Evolutionary conservation across 2,329 filamentous ascomycete species (phyloP).

Genomic region (Cladosporium sp.): DNA sequence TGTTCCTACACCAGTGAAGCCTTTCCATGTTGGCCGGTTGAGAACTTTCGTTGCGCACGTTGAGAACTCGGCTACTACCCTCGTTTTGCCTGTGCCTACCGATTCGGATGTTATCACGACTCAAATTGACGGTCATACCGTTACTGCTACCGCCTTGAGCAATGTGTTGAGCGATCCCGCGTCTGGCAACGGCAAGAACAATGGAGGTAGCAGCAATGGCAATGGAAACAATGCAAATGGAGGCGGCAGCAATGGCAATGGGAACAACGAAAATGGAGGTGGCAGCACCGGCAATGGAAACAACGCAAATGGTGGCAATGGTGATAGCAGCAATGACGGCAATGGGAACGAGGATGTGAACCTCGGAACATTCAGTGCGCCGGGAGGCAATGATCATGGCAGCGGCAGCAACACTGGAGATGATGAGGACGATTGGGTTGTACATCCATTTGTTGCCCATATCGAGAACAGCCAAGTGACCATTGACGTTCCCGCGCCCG

Average conservation of each 20-base stretch:
- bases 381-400: constrained; percentile 39
- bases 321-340: neutral
- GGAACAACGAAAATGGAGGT: neutral
- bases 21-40: neutral
- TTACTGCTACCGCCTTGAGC: constrained; percentile 27
- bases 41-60: constrained; percentile 28
- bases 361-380: neutral
- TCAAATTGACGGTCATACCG: constrained; percentile 23
- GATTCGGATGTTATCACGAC: constrained; percentile 27
- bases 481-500: constrained; percentile 21
- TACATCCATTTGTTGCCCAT: constrained; percentile 27
- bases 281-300: neutral
- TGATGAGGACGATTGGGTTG: constrained; percentile 8
- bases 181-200: constrained; percentile 2
- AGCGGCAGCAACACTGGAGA: constrained; percentile 29
- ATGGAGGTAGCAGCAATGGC: neutral
- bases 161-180: constrained; percentile 11
- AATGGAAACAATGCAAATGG: neutral
- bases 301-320: neutral
- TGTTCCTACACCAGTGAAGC: neutral
- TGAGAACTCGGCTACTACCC: constrained; percentile 29
- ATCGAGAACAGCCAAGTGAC: constrained; percentile 27
- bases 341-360: constrained; percentile 3
- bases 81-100: constrained; percentile 27
- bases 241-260: neutral